Evolutionary conservation across 768 basidiomycete species (phyloP), one percentile per base, ranked within the genome.

Genomic region (Lactarius akahatsu): DNA sequence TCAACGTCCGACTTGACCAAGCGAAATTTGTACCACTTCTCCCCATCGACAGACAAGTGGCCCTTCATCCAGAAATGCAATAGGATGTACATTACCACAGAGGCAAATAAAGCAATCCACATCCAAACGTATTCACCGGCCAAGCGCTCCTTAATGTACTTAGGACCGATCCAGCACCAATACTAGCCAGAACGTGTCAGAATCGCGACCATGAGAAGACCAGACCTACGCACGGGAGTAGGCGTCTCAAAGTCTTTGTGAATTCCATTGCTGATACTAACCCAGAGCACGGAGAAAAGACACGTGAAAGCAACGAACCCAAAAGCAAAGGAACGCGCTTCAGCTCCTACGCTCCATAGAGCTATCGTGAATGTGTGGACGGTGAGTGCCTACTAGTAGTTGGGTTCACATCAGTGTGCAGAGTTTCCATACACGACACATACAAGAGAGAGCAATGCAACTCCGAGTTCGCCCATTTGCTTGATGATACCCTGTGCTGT

Each of bases 111-210:
- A 5, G 80, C 74, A 32, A 79, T 56, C 81, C 81, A 81, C 56
- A 81, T 15, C 82, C 82, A 82, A n/a, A 80, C 28, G 63, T 82
- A 82, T 70, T 81, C 80, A 1, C 78, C 80, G 52, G 68, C 75
- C n/a, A 81, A 73, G 20, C 77, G 74, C 63, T 77, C 74, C 4
- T 65, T 66, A 2, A 70, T 34, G 69, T 74, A 78, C 13, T 72
- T 52, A 6, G 72, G 54, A 41, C 76, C 73, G 61, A 83, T 78
- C 80, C 80, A 81, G 69, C 81, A 83, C 81, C 81, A 80, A 63
- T 77, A 78, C 59, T 68, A 34, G 16, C 4, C 23, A 1, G 62
- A 36, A 36, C 10, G 36, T 74, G 30, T 36, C 55, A n/a, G 36
- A 38, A 26, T 28, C 63, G 56, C 45, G 59, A 26, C 40, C 26